These are phyloP conservation scores for Bryoglossum gracile DNA, from an alignment of 495 filamentous ascomycete genomes.

Conservation along the genomic window DNA sequence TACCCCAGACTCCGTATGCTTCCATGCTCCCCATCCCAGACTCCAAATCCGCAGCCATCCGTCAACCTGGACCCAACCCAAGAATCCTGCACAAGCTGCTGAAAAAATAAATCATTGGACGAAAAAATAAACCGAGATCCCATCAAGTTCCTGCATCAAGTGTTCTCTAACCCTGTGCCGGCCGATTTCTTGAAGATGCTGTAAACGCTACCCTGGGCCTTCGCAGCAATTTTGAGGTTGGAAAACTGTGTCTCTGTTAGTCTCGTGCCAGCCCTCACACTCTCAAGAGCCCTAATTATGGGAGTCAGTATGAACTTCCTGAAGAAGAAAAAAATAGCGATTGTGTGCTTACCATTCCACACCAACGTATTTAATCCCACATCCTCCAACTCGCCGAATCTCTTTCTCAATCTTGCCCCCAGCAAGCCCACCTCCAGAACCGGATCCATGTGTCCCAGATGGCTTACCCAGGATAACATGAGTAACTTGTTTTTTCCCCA, in stretches of 20 bases:
- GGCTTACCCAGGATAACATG: constrained; percentile 75
- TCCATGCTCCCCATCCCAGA: not conserved
- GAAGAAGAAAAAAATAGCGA: constrained; percentile 8
- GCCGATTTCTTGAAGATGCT: constrained; percentile 20
- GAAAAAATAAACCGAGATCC: no score
- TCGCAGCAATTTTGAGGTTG: constrained; percentile 20
- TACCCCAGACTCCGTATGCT: constrained; percentile 1
- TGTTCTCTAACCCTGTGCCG: not conserved
- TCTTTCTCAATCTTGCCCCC: constrained; percentile 80
- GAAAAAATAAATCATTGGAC: no score
- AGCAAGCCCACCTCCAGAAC: constrained; percentile 67
- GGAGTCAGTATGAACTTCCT: constrained; percentile 2
- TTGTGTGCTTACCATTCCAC: constrained; percentile 77
- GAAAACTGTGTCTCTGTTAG: constrained; percentile 66
- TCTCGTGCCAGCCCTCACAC: constrained; percentile 65
- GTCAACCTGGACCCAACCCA: not conserved
- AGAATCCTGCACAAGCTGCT: constrained; percentile 3
- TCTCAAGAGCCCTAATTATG: constrained; percentile 59
- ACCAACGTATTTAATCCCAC: constrained; percentile 69
- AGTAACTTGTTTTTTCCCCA: constrained; percentile 67
- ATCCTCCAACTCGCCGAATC: constrained; percentile 53
- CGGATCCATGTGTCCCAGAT: constrained; percentile 24
- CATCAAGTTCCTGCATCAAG: not conserved
- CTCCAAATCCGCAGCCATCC: constrained; percentile 11
- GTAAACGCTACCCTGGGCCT: constrained; percentile 23